Base-by-base conservation (phyloP, 352 stramenopile genomes). In the Aphanomyces astaci region DNA sequence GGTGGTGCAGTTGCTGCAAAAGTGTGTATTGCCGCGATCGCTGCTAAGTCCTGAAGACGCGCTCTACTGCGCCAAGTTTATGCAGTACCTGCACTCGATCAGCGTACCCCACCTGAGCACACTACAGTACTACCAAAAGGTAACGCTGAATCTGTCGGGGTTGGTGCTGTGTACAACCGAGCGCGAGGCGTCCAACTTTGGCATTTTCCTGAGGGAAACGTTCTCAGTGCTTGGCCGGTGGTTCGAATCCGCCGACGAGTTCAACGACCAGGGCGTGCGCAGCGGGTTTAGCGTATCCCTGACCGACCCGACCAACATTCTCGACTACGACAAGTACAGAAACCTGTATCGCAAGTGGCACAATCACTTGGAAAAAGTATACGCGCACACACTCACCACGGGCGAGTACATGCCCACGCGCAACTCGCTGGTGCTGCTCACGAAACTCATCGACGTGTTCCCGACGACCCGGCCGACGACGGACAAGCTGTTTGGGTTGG, bases 401-500 rank as follows among this genome's bases (percentile, higher is more conserved):
- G 79, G 73, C 55, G 76, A 91, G 71, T 92, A 94, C 73, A 95
- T 95, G 86, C 75, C 76, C 5, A 93, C 91, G 51, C 82, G 87
- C 43, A 93, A 92, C 74, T 89, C 84, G 53, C 73, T 95, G 10
- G 78, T 95, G 36, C 78, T 95, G 19, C 71, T 95, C n/a, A 94
- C 80, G n/a, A 95, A 95, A 71, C 68, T 93, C 22, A 92, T 93
- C 51, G 86, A 93, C 48, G 86, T 94, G 1, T 95, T 93, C 56
- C 87, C 87, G 2, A 77, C 78, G 31, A 78, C 78, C 13, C 80
- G 79, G 30, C 77, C 73, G 24, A 84, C 79, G 5, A 82, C 81
- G 19, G 80, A 89, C 36, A 72, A 76, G 39, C 70, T 94, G 64
- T 62, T 92, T n/a, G 73, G 71, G 25, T 80, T 89, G 7, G 78